Evolutionary conservation across 2,329 filamentous ascomycete species (phyloP), one percentile per base, ranked within the genome.

Genomic region (Epichloe gansuensis): DNA sequence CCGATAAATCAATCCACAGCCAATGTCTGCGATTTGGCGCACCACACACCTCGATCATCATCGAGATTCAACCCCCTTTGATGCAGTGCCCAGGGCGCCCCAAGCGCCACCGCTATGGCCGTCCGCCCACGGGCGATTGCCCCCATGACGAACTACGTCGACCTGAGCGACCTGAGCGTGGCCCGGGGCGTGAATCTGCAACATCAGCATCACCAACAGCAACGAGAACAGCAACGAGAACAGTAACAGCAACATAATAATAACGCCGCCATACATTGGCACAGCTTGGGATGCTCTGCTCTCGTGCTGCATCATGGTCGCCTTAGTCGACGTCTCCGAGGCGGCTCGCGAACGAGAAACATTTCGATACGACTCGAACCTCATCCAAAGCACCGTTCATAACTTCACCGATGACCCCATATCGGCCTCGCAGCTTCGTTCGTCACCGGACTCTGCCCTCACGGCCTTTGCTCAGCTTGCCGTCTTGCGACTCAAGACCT

Each of bases 401-500:
- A 45, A 52, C 44, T 13, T n/a, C 28, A 46, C 46, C 11, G 31
- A 45, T 11, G 17, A 25, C 2, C 48, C 52, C 44, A 34, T 52
- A 7, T 46, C 52, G 38, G 47, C 48, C 48, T 51, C 48, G 9
- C 52, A 58, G 41, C 49, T 65, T 45, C 37, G 53, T 23, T 61
- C 60, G 21, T 61, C 60, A 15, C 42, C 55, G 21, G 70, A 72
- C 49, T 56, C 63, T 6, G 65, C 61, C 39, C 63, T 78, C 37
- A 74, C 70, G 2, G 67, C 69, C 2, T 70, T 75, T 46, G 72
- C 74, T 28, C 74, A 77, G 58, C 63, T 77, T 28, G 73, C 66
- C 3, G 67, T 69, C 15, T 62, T 72, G 44, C 67, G 71, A 5
- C 61, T 76, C 8, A 64, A 68, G n/a, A 65, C 63, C 5, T 59